Base-by-base conservation (phyloP, 2,329 filamentous ascomycete genomes). In the Xylaria sp. region DNA sequence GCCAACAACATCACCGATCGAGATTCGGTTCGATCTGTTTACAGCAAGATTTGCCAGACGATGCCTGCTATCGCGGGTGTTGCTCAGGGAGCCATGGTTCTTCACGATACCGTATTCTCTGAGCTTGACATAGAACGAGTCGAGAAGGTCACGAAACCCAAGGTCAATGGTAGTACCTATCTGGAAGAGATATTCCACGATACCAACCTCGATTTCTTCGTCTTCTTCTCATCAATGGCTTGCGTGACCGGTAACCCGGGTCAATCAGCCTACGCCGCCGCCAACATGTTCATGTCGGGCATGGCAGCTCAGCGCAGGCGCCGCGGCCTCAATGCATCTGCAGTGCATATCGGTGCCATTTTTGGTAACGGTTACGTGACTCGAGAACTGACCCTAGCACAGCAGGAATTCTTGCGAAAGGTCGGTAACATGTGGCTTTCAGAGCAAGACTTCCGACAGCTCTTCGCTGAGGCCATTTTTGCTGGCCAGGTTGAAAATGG, bases 221-320 rank as follows among this genome's bases (percentile, higher is more conserved):
- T 85, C 12, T 70, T 82, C 28, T 80, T 84, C 50, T 82, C 80
- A 0, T 85, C 83, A 0, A 67, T 80, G 0, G 69, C 78, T 5
- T 73, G 63, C 4, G 74, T 82, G 0, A 73, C 77, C 0, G 83
- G 83, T 0, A 81, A 80, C 55, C 58, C 65, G 1, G 81, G 81
- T 1, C 83, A 84, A 64, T 70, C 74, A 9, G 77, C 73, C 25
- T 84, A 84, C 60, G 71, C 75, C 1, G 81, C 82, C 4, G 80
- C 78, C 2, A 82, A 82, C 69, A 63, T 72, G 10, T 84, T 80
- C 70, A 82, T 83, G 79, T 68, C 67, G 1, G 52, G 76, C 18
- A 63, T 82, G 1, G 72, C 74, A 20, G 69, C 68, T 9, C 66
- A 76, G 28, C 73, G 81, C 10, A 72, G 76, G 5, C 58, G 48